phyloP scores from a whole-genome alignment of 306 rosid genomes.

The Corylus americana region DNA sequence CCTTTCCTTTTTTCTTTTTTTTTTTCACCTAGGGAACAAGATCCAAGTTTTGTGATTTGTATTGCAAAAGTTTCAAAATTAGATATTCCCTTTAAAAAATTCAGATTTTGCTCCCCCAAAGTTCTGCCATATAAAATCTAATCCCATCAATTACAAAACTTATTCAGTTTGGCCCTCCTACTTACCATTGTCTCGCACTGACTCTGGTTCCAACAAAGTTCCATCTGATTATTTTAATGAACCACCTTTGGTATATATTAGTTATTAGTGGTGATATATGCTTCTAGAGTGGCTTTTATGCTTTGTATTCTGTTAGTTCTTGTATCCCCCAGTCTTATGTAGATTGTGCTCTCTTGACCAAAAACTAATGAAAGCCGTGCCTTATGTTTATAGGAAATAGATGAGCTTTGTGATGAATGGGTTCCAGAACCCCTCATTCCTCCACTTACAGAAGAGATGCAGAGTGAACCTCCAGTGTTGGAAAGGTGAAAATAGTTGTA shows the following conservation, averaged over 20 bases:
- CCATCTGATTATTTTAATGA: background rate
- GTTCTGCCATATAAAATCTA: background rate
- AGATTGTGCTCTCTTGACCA: constrained; percentile 4
- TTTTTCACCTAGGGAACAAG: background rate
- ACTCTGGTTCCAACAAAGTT: background rate
- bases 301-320: background rate
- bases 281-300: background rate
- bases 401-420: constrained; percentile 95
- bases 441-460: constrained; percentile 64
- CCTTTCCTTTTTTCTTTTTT: background rate
- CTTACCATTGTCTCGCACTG: background rate
- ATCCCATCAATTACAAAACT: background rate
- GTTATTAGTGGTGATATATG: background rate
- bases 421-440: constrained; percentile 95
- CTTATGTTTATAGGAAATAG: constrained; percentile 66
- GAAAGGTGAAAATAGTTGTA: constrained; percentile 66
- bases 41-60: background rate
- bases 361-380: constrained; percentile 8
- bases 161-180: background rate
- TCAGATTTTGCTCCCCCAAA: background rate
- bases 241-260: background rate
- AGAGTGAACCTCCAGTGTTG: constrained; percentile 76
- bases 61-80: background rate
- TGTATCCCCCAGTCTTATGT: constrained; percentile 1
- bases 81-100: background rate